These are phyloP conservation scores for Emericellopsis atlantica DNA, from an alignment of 2,329 filamentous ascomycete genomes.

Conservation along the genomic window DNA sequence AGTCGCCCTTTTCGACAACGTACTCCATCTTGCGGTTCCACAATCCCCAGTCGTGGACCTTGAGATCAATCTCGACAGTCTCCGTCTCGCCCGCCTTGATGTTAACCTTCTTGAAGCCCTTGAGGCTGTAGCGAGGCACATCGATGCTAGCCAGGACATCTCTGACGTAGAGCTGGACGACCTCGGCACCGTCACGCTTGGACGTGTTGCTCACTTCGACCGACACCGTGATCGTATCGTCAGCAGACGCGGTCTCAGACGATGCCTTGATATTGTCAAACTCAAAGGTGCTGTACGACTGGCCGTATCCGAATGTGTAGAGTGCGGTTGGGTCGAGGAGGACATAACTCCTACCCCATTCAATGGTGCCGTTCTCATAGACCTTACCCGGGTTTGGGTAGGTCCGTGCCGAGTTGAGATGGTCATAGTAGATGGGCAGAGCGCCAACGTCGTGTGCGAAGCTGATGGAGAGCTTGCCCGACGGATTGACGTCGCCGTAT, in stretches of 20 bases:
- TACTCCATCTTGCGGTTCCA: slow-evolving; percentile 55
- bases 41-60: slow-evolving; percentile 43
- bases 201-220: slow-evolving; percentile 51
- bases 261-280: slow-evolving; percentile 43
- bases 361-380: slow-evolving; percentile 44
- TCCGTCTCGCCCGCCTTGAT: slow-evolving; percentile 47
- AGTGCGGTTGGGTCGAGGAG: slow-evolving; percentile 44
- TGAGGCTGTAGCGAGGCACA: slow-evolving; percentile 51
- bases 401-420: slow-evolving; percentile 51
- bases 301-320: slow-evolving; percentile 55
- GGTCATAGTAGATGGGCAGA: slow-evolving; percentile 59
- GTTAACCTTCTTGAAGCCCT: slow-evolving; percentile 54
- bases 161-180: slow-evolving; percentile 56
- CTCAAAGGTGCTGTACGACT: slow-evolving; percentile 51
- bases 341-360: slow-evolving; percentile 55
- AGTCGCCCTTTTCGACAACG: slow-evolving; percentile 61
- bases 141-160: slow-evolving; percentile 50
- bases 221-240: slow-evolving; percentile 43
- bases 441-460: slow-evolving; percentile 57
- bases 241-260: slow-evolving; percentile 26
- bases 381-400: slow-evolving; percentile 38
- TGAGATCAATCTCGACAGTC: slow-evolving; percentile 33
- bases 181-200: slow-evolving; percentile 46
- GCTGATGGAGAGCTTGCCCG: slow-evolving; percentile 52
- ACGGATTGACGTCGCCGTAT: slow-evolving; percentile 52